Conservation (phyloP, 2,329 filamentous ascomycete species). For the Colletotrichum caudatum region DNA sequence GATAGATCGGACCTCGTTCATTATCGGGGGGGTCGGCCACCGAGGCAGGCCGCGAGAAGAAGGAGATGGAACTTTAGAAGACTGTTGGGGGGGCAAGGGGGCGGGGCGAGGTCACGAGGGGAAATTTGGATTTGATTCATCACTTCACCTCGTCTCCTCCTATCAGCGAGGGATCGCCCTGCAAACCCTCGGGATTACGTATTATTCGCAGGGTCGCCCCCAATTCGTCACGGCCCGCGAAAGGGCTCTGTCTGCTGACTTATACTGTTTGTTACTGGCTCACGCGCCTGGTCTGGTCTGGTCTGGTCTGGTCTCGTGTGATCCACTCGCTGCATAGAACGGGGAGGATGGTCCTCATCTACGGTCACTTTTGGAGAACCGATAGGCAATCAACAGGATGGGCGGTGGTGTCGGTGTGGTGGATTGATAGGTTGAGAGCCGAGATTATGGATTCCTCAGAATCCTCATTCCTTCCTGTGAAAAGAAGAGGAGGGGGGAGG, state of each 20-base stretch:
- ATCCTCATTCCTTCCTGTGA: conserved; percentile 14
- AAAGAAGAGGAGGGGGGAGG: too few relatives aligned
- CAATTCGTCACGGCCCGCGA: conserved; percentile 27
- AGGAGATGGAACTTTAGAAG: not conserved
- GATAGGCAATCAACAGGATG: not conserved
- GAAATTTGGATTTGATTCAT: conserved; percentile 4
- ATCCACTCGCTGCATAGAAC: conserved; percentile 21
- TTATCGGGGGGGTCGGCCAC: conserved; percentile 20
- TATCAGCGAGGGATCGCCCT: conserved; percentile 35
- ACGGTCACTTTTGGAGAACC: not conserved
- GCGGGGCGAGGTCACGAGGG: not conserved
- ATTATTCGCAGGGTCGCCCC: conserved; percentile 7
- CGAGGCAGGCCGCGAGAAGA: conserved; percentile 13
- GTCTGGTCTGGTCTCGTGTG: not conserved
- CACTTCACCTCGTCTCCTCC: conserved; percentile 14
- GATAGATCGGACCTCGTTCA: conserved; percentile 19
- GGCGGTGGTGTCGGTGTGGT: conserved; percentile 2
- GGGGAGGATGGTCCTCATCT: not conserved
- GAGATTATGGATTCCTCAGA: not conserved
- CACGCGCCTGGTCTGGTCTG: conserved; percentile 5
- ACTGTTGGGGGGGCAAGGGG: not conserved
- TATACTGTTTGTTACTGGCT: conserved; percentile 28
- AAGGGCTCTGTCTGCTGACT: conserved; percentile 39
- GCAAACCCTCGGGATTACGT: conserved; percentile 34
- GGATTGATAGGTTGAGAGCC: conserved; percentile 29